Base-by-base conservation (phyloP, 1,284 basidiomycete genomes). In the Veloporphyrellus conicus region DNA sequence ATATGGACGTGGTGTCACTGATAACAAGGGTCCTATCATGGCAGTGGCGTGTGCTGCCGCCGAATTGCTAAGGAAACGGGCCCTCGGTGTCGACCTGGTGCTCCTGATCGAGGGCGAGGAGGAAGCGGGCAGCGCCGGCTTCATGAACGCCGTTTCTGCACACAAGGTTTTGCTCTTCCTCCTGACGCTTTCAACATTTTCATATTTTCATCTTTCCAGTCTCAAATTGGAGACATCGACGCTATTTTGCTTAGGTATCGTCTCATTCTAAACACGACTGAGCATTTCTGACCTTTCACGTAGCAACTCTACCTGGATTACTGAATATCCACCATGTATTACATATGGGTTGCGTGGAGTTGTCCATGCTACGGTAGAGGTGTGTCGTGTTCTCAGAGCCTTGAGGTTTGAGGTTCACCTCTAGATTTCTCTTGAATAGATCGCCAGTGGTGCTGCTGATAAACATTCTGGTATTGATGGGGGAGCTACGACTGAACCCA, bases 281-380 rank as follows among this genome's bases (percentile, higher is more conserved):
- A 9, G 19, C 22, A 27, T 34, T 43, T 25, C 41, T 54, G 11
- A 51, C 22, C 27, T 11, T 47, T 19, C 34, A 3, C 6, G 16
- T 43, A 90, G 87, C 59, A 99, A 99, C 64, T 97, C 94, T 28
- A 95, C 93, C 15, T 99, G 95, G 94, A 90, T 98, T 54, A 88
- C 88, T 27, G 93, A 97, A 60, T 84, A 89, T 52, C 82, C 84
- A n/a, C 94, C 95, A 0, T 98, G 94, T 62, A 86, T 98, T 48
- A 97, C 94, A 0, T 95, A 96, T 61, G 95, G 95, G 3, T 72
- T 98, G 55, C 81, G 95, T 41, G 95, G 95, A 0, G 95, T 99
- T 3, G 82, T 97, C 1, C 88, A 90, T 59, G 90, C 88, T 33
- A 79, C 80, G 28, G 68, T 94, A 15, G 77, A 83, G 71, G 86